Evolutionary conservation across 23 red algal species (phyloP), one percentile per base, ranked within the genome.

Genomic region (Gracilaria domingensis): DNA sequence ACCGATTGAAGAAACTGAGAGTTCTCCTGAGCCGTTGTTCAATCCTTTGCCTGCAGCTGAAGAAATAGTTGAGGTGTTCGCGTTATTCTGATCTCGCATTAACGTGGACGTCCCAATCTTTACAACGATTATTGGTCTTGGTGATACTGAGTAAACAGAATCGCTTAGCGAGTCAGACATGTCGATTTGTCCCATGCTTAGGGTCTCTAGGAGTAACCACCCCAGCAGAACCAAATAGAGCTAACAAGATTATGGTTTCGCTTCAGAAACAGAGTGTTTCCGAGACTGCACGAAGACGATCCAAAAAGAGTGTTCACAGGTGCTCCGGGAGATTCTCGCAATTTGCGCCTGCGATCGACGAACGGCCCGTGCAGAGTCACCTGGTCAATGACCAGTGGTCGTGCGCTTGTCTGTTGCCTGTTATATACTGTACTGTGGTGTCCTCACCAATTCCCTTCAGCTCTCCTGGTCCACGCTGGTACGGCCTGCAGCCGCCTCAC

Each of bases 71-170:
- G 44, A 20, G 4, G 76, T 62, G 50, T 59, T 20, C 1, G 37
- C 48, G 64, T 34, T 29, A 4, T 66, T 25, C 21, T 54, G 65
- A 34, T 96, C 94, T 21, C 97, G 93, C 97, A 99, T 99, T 25
- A 99, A 78, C 62, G 94, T 95, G 1, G 93, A 96, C 12, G 97
- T 99, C n/a, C 97, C 97, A 47, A 99, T 94, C 83, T 99, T 99
- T 38, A 99, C 89, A 13, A 99, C 95, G 59, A 99, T 67, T 20
- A 94, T 78, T 35, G 87, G 87, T 48, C 84, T 45, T 16, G 14
- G 48, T 30, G 64, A 77, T 13, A 77, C 72, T 1, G 72, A 28
- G 32, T 37, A 69, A 37, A 37, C 30, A 11, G 64, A 69, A 37
- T 36, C 32, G 28, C 29, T 69, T 13, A 4, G 28, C 64, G 30